Conservation (phyloP, 768 basidiomycete species). For the Phanerochaete sordida region DNA sequence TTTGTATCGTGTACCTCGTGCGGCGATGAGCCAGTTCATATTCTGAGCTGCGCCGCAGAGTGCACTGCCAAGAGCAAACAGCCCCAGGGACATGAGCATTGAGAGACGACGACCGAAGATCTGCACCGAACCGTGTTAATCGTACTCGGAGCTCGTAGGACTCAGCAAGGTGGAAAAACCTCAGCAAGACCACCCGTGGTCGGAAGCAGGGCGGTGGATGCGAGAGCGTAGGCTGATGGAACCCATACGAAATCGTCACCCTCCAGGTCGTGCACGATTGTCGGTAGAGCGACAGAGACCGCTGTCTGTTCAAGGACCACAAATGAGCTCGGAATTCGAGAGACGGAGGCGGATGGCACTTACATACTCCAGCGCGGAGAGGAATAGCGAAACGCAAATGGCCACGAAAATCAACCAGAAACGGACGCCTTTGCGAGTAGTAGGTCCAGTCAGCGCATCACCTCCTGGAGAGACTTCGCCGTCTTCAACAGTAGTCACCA, state of each 20-base stretch:
- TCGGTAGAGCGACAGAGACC: slow-evolving; percentile 27
- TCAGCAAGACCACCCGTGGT: slow-evolving; percentile 22
- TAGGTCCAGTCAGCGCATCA: too few species aligned
- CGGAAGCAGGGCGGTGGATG: slow-evolving; percentile 31
- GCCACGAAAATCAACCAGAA: slow-evolving; percentile 3
- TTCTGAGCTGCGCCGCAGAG: slow-evolving; percentile 31
- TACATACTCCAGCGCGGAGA: slow-evolving; percentile 2
- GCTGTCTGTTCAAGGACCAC: slow-evolving; percentile 11
- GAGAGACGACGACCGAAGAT: slow-evolving; percentile 22
- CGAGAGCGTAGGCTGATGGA: slow-evolving; percentile 28
- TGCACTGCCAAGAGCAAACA: slow-evolving; percentile 33
- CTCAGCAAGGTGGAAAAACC: background rate
- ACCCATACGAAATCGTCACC: slow-evolving; percentile 30
- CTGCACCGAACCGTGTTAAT: too few species aligned
- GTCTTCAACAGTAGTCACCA: too few species aligned
- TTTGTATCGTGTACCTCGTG: slow-evolving; percentile 20
- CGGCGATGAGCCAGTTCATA: slow-evolving; percentile 34
- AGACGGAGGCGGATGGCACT: background rate
- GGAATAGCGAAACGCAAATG: background rate
- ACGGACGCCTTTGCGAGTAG: background rate
- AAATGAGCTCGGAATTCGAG: background rate
- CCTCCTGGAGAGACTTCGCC: too few species aligned
- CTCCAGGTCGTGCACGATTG: slow-evolving; percentile 24
- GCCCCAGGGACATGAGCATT: slow-evolving; percentile 18
- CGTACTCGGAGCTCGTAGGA: too few species aligned